These are phyloP conservation scores for Dactylis glomerata DNA, from an alignment of 176 grass and related monocot species.

Conservation along the genomic window DNA sequence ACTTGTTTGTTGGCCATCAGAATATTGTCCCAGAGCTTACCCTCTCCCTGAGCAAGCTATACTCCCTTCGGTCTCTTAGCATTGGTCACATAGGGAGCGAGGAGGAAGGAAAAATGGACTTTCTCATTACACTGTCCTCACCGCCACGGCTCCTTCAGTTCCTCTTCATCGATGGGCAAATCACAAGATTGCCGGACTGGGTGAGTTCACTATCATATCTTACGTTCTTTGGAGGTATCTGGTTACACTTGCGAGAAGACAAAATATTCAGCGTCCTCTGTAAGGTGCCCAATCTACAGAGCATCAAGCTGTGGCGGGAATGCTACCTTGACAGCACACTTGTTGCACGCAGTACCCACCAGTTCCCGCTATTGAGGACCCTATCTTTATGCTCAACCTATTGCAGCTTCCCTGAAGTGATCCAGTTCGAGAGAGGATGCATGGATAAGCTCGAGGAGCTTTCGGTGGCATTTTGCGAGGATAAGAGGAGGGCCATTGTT, in stretches of 20 bases:
- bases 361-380: neutral
- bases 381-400: neutral
- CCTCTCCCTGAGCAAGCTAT: neutral
- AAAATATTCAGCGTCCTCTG: neutral
- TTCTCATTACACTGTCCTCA: neutral
- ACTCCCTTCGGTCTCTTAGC: neutral
- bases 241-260: neutral
- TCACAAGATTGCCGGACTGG: neutral
- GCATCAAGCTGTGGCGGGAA: neutral
- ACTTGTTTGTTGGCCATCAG: neutral
- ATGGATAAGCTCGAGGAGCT: neutral
- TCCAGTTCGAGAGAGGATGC: neutral
- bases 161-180: neutral
- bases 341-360: neutral
- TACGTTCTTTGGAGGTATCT: neutral
- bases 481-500: rapidly evolving
- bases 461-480: rapidly evolving
- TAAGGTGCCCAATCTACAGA: neutral
- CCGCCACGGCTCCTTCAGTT: neutral
- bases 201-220: neutral
- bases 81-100: neutral
- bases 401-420: neutral
- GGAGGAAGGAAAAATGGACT: neutral
- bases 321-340: neutral
- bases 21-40: neutral